Conservation (phyloP, 2,329 filamentous ascomycete genomes). For the Botrytis fragariae region DNA sequence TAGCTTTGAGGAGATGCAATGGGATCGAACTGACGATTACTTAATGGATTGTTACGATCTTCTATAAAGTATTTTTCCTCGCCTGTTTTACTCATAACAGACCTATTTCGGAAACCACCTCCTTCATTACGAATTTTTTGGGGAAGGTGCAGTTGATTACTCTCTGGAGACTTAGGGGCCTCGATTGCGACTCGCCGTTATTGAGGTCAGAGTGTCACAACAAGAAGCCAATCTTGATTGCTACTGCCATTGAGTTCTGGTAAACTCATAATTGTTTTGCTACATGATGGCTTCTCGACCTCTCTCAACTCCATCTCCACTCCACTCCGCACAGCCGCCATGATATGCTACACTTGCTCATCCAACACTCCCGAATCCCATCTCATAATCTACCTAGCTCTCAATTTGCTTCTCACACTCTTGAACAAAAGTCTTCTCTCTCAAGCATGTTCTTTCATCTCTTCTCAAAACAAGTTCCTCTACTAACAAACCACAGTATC, state of each 20-base stretch:
- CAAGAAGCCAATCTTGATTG: neutral
- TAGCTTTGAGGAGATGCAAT: neutral
- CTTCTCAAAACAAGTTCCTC: neutral
- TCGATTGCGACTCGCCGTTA: neutral
- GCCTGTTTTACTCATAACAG: neutral
- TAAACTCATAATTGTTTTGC: too few species aligned
- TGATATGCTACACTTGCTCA: neutral
- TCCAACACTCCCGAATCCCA: neutral
- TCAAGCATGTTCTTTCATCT: neutral
- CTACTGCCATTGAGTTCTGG: neutral
- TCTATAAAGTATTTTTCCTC: neutral
- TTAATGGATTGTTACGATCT: neutral
- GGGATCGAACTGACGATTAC: constrained; percentile 1
- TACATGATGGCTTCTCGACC: neutral
- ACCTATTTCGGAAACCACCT: neutral
- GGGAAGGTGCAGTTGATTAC: neutral
- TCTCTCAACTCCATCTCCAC: neutral
- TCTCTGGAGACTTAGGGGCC: too few species aligned
- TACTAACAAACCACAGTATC: constrained; percentile 44
- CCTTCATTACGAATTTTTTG: too few species aligned
- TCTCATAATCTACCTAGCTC: neutral
- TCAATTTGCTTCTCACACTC: constrained; percentile 6
- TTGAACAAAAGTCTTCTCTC: neutral
- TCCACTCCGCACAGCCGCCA: neutral
- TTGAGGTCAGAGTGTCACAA: neutral